Evolutionary conservation across 331 rosid genomes (phyloP).

Genomic region (Phaseolus coccineus): DNA sequence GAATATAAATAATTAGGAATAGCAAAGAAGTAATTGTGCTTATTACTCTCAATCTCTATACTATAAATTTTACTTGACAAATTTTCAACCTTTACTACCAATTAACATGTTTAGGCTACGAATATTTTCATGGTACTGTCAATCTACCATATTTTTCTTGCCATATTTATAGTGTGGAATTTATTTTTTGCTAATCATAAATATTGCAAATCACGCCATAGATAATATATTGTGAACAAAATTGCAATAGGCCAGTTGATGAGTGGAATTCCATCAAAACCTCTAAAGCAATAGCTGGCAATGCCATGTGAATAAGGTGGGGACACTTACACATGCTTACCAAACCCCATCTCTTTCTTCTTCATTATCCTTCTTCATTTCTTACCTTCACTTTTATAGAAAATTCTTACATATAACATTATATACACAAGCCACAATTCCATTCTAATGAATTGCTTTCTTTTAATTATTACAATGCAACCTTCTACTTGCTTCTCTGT

Average conservation of each 20-base stretch:
- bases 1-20: too few species aligned
- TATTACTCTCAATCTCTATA: too few species aligned
- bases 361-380: neutral
- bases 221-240: conserved; percentile 9
- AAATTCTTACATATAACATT: too few species aligned
- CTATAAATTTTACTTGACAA: too few species aligned
- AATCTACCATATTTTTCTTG: too few species aligned
- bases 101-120: too few species aligned
- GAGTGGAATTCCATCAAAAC: conserved; percentile 6
- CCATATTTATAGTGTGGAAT: neutral
- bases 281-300: conserved; percentile 52
- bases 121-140: too few species aligned
- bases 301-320: conserved; percentile 37
- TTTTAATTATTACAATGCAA: neutral
- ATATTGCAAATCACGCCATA: neutral
- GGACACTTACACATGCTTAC: neutral
- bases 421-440: too few species aligned
- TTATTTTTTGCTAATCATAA: neutral
- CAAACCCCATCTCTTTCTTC: conserved; percentile 19
- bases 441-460: neutral
- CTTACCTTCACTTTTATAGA: neutral
- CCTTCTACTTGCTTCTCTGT: neutral
- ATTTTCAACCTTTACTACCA: too few species aligned
- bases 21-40: too few species aligned
- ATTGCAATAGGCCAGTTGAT: conserved; percentile 45